Evolutionary conservation across 2,329 filamentous ascomycete species (phyloP).

Genomic region (Exophiala xenobiotica): DNA sequence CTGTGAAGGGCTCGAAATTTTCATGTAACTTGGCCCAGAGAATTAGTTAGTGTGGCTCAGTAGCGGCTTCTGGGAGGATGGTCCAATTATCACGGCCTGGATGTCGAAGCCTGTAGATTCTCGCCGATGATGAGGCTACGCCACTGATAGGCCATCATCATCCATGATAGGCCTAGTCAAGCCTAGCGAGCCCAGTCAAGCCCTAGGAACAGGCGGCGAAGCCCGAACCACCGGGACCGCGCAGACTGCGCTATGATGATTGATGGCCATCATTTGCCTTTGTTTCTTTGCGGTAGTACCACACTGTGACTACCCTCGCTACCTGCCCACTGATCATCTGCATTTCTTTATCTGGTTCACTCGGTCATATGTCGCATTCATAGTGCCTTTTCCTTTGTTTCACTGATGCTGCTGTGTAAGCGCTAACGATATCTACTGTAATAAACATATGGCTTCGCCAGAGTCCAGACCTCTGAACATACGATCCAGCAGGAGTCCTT

Average conservation of each 20-base stretch:
- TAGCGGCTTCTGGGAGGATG: no score
- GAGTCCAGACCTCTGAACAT: constrained; percentile 26
- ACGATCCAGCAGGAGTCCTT: constrained; percentile 17
- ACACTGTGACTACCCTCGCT: neutral
- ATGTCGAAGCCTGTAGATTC: no score
- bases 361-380: neutral
- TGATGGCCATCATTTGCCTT: no score
- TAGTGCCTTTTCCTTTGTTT: neutral
- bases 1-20: neutral
- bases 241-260: no score
- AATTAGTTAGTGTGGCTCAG: no score
- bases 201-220: neutral
- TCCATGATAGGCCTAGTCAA: no score
- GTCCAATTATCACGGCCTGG: no score
- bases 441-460: constrained; percentile 20
- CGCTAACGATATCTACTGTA: no score
- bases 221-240: neutral
- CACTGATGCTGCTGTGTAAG: neutral
- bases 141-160: no score
- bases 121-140: no score
- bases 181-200: neutral
- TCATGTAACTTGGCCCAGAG: no score
- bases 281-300: neutral
- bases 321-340: neutral
- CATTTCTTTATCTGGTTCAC: neutral